Evolutionary conservation across 169 alveolate species (phyloP), one percentile per base, ranked within the genome.

Genomic region (Neospora caninum): DNA sequence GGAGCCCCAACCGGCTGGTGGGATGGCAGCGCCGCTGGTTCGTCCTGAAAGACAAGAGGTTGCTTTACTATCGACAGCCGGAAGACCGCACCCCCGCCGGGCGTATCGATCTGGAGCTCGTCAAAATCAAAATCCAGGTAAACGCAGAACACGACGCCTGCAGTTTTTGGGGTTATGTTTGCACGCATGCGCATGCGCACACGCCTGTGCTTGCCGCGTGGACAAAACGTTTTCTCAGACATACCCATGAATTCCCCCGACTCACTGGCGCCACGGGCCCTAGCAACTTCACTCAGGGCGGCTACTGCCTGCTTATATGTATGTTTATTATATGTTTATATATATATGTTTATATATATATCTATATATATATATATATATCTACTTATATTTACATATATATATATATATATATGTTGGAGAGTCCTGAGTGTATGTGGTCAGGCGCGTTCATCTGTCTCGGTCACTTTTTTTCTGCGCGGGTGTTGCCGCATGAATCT

Each of bases 21-120:
- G 94, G 95, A 20, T 95, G 95, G 91, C 92, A 88, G 70, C 88
- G 78, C 70, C 91, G 97, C 0, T 95, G 97, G 97, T 95, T 95
- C 54, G 93, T 91, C 39, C 88, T 95, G 70, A 94, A 89, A 78
- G 96, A 95, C 80, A 95, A 94, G 58, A 89, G 96, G 31, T 70
- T 95, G 91, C 82, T 94, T 70, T 95, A 95, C 93, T 95, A 78
- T 39, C 83, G 92, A 34, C 73, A 73, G 54, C 58, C 89, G 43
- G 96, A 82, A 31, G 95, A 93, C 43, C 69, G 67, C 58, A 67
- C 92, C 67, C 97, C 97, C 22, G 91, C 94, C 22, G 97, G 97
- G 42, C 95, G 92, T 31, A 89, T 95, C 29, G 97, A 95, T 80
- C 67, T 95, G 38, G 95, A 94, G 34, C 88, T 95, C 38, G 92